Percentiles rank a stretch among this genome's conserved stretches.
Conservation (phyloP, 805 yeast species). For the Candida alai region DNA sequence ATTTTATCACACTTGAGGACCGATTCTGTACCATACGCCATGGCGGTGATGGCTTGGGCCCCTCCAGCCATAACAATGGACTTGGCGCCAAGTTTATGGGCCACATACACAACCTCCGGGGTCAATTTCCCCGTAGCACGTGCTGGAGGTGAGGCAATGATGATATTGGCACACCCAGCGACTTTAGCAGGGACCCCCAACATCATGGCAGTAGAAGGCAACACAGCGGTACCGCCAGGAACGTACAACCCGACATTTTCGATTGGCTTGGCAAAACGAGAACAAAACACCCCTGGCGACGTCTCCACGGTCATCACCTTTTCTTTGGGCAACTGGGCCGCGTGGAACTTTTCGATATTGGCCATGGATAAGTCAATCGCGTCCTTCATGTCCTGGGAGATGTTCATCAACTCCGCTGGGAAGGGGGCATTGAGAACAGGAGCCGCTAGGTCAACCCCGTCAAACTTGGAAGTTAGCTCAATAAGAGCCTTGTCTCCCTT, state of each 20-base stretch:
- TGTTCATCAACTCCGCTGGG: conserved; percentile 68
- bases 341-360: conserved; percentile 88
- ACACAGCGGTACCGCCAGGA: conserved; percentile 98
- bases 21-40: conserved; percentile 96
- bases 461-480: conserved; percentile 90
- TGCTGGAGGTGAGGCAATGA: conserved; percentile 90
- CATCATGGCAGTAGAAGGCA: conserved; percentile 98
- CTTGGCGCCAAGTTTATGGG: conserved; percentile 90
- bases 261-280: conserved; percentile 92
- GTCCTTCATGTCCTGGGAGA: conserved; percentile 67
- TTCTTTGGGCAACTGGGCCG: conserved; percentile 76
- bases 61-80: conserved; percentile 96
- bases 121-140: conserved; percentile 87
- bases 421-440: conserved; percentile 89
- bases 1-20: conserved; percentile 95
- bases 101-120: conserved; percentile 97
- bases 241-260: conserved; percentile 93
- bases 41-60: conserved; percentile 97
- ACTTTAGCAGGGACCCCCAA: conserved; percentile 97
- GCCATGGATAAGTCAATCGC: conserved; percentile 88
- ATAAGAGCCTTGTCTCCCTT: conserved; percentile 85
- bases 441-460: conserved; percentile 64
- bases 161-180: conserved; percentile 91
- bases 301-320: conserved; percentile 83
- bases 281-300: conserved; percentile 88